These are phyloP conservation scores for Lepidium sativum DNA, from an alignment of 345 rosid genomes.

Conservation along the genomic window DNA sequence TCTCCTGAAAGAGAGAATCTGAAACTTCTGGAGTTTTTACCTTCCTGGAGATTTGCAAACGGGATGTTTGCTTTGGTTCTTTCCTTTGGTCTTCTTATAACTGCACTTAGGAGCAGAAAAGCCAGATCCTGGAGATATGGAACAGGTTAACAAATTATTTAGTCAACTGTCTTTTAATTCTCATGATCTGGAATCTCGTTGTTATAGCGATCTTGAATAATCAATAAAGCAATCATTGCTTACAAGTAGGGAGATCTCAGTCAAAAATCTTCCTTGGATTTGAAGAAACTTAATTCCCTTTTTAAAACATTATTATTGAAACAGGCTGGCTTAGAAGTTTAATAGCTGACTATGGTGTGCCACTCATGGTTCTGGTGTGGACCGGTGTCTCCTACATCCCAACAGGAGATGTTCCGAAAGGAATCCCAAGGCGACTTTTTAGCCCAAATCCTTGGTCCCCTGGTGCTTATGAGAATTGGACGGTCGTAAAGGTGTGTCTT, in stretches of 20 bases:
- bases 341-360: slow-evolving; percentile 93
- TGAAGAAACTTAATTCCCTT: neutral
- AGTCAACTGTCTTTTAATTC: slow-evolving; percentile 2
- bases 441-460: slow-evolving; percentile 98
- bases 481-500: slow-evolving; percentile 53
- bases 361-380: slow-evolving; percentile 91
- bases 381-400: slow-evolving; percentile 86
- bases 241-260: slow-evolving; percentile 5
- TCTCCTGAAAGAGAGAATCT: slow-evolving; percentile 56
- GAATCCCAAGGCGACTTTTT: slow-evolving; percentile 86
- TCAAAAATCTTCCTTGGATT: slow-evolving; percentile 8
- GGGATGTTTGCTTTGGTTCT: slow-evolving; percentile 95
- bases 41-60: slow-evolving; percentile 89
- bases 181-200: slow-evolving; percentile 27
- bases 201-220: slow-evolving; percentile 22
- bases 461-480: slow-evolving; percentile 88
- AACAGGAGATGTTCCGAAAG: slow-evolving; percentile 60
- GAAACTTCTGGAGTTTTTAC: slow-evolving; percentile 39
- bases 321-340: slow-evolving; percentile 85
- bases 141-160: slow-evolving; percentile 37
- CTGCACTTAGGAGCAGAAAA: slow-evolving; percentile 73
- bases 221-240: neutral
- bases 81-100: slow-evolving; percentile 81
- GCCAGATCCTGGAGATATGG: slow-evolving; percentile 96
- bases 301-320: slow-evolving; percentile 2